Base-by-base conservation (phyloP, 495 filamentous ascomycete genomes). In the Rhypophila decipiens region DNA sequence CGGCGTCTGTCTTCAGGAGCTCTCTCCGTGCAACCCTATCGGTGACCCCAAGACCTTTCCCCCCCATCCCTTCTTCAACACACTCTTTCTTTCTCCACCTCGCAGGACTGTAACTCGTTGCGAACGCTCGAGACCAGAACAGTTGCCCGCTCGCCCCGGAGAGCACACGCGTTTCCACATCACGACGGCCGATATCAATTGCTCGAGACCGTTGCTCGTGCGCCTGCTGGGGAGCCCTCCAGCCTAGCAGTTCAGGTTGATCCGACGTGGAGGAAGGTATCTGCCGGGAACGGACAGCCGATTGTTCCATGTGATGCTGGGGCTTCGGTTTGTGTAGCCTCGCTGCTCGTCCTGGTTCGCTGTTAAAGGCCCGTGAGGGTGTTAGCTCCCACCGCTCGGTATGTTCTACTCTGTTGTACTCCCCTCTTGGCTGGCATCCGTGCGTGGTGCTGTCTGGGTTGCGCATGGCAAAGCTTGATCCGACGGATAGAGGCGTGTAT, bases 301-400 rank as follows among this genome's bases (percentile, higher is more conserved):
- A 61, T 58, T 66, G 62, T 66, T 64, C 65, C 69, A 65, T 71
- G 68, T 71, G 59, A 75, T 72, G 71, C 64, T 65, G 64, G 66
- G 63, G 63, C 58, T 52, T 61, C 60, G 57, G 66, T 66, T 57
- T 65, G 70, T 72, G 68, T 72, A 71, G 70, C 65, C 63, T 65
- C 50, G 45, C 63, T 59, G 56, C 59, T 51, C 57, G 51, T 62
- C 65, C 64, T 69, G 64, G 65, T 63, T 60, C 56, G 61, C 55
- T 56, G 39, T 46, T 53, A 55, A 59, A 42, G 44, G 44, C 38
- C 47, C 50, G 48, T 53, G 46, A 53, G 56, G 24, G 44, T 31
- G 47, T 49, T 45, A 54, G 31, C 49, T 42, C 38, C 53, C 49
- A 52, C 44, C 57, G 37, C 51, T 52, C 51, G 63, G 63, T 66